phyloP scores from a whole-genome alignment of 2,329 filamentous ascomycete species.

The Elsinoe necatrix region DNA sequence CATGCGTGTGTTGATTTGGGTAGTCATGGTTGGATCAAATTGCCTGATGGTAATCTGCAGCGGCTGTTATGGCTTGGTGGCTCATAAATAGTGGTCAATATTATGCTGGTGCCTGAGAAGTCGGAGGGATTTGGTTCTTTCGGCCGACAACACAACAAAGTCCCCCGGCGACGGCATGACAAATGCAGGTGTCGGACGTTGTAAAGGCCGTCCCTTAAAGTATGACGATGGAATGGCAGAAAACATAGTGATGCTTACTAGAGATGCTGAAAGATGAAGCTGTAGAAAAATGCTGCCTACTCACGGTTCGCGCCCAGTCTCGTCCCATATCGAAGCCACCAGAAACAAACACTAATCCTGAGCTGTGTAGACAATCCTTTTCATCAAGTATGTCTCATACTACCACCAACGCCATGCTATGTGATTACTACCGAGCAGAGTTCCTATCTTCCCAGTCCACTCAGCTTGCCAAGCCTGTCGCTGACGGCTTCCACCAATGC shows the following conservation, averaged over 20 bases:
- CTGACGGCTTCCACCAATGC: constrained; percentile 60
- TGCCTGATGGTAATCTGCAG: not conserved
- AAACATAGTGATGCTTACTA: not conserved
- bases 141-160: not conserved
- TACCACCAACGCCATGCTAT: not conserved
- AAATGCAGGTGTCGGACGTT: not conserved
- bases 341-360: not conserved
- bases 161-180: not conserved
- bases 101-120: not conserved
- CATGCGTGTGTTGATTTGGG: not conserved
- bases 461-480: constrained; percentile 52
- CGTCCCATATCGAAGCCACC: not conserved
- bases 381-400: not conserved
- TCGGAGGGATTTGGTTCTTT: not conserved
- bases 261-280: not conserved
- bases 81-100: not conserved
- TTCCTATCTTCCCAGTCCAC: constrained; percentile 12
- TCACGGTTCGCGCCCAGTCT: not conserved
- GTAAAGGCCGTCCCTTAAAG: not conserved
- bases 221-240: not conserved
- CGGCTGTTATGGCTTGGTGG: not conserved
- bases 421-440: not conserved
- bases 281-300: not conserved
- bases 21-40: not conserved
- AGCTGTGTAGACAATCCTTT: not conserved